phyloP scores from a whole-genome alignment of 345 rosid genomes.

The Raphanus sativus region DNA sequence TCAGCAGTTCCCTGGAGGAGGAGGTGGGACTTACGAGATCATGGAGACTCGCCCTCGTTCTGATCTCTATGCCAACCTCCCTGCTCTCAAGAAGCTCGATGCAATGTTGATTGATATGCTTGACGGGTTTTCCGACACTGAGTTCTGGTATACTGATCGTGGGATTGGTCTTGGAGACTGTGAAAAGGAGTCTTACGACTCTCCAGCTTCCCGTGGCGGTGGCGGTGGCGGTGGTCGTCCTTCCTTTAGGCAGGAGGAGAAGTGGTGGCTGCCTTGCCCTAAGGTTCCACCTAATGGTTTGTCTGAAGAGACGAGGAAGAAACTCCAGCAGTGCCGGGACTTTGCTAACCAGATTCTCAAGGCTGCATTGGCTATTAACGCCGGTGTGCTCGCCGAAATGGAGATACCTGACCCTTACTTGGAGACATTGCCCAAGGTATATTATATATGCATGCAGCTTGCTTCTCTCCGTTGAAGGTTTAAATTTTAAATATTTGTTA shows the following conservation, averaged over 20 bases:
- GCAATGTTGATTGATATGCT: constrained; percentile 83
- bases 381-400: constrained; percentile 85
- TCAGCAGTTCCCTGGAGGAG: constrained; percentile 92
- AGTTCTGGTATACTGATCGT: constrained; percentile 92
- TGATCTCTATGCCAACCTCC: constrained; percentile 84
- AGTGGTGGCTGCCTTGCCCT: constrained; percentile 58
- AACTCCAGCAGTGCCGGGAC: constrained; percentile 80
- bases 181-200: constrained; percentile 46
- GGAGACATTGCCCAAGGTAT: constrained; percentile 91
- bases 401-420: constrained; percentile 84
- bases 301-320: constrained; percentile 75
- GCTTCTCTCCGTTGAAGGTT: not conserved
- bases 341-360: constrained; percentile 89
- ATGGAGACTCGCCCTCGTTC: constrained; percentile 88
- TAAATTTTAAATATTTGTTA: too few relatives aligned
- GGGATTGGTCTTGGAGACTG: constrained; percentile 71
- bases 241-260: constrained; percentile 82
- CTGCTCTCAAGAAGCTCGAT: constrained; percentile 96
- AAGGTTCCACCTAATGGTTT: constrained; percentile 76
- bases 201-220: constrained; percentile 39
- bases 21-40: constrained; percentile 89
- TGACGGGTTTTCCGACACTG: constrained; percentile 66
- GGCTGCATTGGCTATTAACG: constrained; percentile 97
- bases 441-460: not conserved
- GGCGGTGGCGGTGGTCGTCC: not conserved